These are phyloP conservation scores for Takakia lepidozioides DNA, from an alignment of 225 moss, liverwort and hornwort species.

Conservation along the genomic window DNA sequence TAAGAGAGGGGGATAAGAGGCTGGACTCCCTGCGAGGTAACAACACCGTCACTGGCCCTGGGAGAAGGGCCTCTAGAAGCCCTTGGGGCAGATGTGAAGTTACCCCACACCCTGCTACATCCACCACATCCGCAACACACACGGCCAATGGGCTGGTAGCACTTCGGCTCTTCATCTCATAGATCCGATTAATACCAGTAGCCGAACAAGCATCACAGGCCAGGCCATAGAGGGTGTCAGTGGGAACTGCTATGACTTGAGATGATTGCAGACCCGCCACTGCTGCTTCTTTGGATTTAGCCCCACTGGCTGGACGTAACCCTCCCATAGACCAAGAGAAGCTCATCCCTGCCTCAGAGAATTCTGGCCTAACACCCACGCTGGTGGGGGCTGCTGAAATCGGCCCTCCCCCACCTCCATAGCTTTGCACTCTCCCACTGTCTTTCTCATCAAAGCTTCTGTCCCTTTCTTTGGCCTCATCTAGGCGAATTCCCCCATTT, in stretches of 20 bases:
- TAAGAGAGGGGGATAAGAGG: constrained; percentile 42
- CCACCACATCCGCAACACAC: constrained; percentile 69
- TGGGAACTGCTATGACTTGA: constrained; percentile 82
- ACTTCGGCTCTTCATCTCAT: constrained; percentile 68
- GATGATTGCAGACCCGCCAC: constrained; percentile 33
- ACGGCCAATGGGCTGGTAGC: constrained; percentile 61
- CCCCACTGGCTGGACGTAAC: constrained; percentile 38
- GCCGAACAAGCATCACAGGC: constrained; percentile 86
- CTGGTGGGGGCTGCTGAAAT: too few relatives aligned
- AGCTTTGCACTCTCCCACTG: too few relatives aligned
- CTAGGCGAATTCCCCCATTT: too few relatives aligned
- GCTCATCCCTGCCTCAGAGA: too few relatives aligned
- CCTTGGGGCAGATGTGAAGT: constrained; percentile 53
- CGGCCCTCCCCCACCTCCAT: too few relatives aligned
- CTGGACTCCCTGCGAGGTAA: constrained; percentile 51
- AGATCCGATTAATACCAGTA: constrained; percentile 51
- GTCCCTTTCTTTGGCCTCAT: too few relatives aligned
- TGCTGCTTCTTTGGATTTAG: constrained; percentile 35
- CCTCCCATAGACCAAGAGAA: too few relatives aligned
- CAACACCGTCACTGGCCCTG: constrained; percentile 79
- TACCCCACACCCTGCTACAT: constrained; percentile 34
- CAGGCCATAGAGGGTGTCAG: constrained; percentile 85
- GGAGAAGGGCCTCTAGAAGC: constrained; percentile 50
- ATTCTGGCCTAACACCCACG: too few relatives aligned
- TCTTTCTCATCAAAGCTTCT: too few relatives aligned